Evolutionary conservation across 306 rosid species (phyloP).

Genomic region (Bauhinia variegata): DNA sequence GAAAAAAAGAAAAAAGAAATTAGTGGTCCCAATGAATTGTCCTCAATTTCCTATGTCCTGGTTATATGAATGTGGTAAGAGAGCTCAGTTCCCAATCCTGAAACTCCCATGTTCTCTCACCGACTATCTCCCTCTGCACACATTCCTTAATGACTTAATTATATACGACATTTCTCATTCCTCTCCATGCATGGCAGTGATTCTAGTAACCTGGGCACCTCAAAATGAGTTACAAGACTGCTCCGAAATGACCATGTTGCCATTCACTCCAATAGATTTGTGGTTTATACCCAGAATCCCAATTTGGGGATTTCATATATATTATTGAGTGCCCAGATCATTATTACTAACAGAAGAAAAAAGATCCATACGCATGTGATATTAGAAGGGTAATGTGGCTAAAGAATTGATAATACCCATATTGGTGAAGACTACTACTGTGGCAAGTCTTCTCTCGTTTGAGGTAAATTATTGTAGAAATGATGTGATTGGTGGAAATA

Average conservation of each 20-base stretch:
- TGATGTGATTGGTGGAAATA: slow-evolving; percentile 51
- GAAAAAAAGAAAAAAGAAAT: slow-evolving; percentile 10
- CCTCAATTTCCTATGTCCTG: slow-evolving; percentile 50
- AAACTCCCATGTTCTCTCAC: slow-evolving; percentile 60
- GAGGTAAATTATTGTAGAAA: slow-evolving; percentile 40
- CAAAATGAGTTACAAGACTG: slow-evolving; percentile 1
- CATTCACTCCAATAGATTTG: neutral
- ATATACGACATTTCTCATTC: slow-evolving; percentile 34
- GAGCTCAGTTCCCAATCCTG: slow-evolving; percentile 49
- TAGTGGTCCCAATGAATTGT: slow-evolving; percentile 42
- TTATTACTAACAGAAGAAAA: neutral
- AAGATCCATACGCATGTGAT: neutral
- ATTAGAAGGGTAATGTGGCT: slow-evolving; percentile 24
- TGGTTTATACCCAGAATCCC: neutral
- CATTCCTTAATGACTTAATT: slow-evolving; percentile 50
- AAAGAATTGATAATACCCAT: slow-evolving; percentile 24
- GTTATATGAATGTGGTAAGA: slow-evolving; percentile 47
- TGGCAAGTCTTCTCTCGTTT: neutral
- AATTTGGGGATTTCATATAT: neutral
- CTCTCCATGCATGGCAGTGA: slow-evolving; percentile 20
- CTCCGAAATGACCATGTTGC: slow-evolving; percentile 11
- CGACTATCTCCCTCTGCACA: slow-evolving; percentile 44
- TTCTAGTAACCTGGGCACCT: neutral
- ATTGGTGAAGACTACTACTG: slow-evolving; percentile 30
- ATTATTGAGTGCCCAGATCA: neutral